These are phyloP conservation scores for Amaranthus tricolor DNA, from an alignment of 179 eudicot species.

Conservation along the genomic window DNA sequence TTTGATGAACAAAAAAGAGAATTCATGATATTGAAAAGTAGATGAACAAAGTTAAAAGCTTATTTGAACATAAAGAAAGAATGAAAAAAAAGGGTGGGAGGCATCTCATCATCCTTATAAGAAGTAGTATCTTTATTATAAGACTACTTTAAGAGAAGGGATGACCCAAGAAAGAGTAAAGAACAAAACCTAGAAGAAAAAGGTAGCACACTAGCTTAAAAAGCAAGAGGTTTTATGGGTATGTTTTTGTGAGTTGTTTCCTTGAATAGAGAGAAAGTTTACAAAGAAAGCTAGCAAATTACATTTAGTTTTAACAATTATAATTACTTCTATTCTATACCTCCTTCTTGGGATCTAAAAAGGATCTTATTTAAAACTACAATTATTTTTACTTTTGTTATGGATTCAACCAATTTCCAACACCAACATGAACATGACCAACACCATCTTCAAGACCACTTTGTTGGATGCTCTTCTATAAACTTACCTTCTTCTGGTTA, in stretches of 20 bases:
- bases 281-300: constrained; percentile 12
- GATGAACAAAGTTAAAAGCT: background rate
- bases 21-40: background rate
- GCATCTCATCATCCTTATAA: constrained; percentile 7
- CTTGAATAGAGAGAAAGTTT: constrained; percentile 50
- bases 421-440: constrained; percentile 32
- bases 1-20: constrained; percentile 18
- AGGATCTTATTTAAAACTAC: constrained; percentile 21
- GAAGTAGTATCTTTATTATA: background rate
- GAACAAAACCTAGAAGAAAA: constrained; percentile 40
- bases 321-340: constrained; percentile 11
- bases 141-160: constrained; percentile 26
- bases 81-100: background rate
- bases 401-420: constrained; percentile 52
- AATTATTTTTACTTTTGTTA: constrained; percentile 15
- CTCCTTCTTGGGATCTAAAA: constrained; percentile 47
- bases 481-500: constrained; percentile 24
- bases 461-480: constrained; percentile 37
- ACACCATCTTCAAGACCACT: constrained; percentile 30
- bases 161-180: constrained; percentile 34
- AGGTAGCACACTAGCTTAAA: constrained; percentile 26
- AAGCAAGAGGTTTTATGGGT: constrained; percentile 33
- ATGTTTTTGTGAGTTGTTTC: constrained; percentile 28
- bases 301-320: constrained; percentile 26
- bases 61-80: background rate